Evolutionary conservation across 78 protist genomes (phyloP).

Genomic region (Chrysochromulina parva): DNA sequence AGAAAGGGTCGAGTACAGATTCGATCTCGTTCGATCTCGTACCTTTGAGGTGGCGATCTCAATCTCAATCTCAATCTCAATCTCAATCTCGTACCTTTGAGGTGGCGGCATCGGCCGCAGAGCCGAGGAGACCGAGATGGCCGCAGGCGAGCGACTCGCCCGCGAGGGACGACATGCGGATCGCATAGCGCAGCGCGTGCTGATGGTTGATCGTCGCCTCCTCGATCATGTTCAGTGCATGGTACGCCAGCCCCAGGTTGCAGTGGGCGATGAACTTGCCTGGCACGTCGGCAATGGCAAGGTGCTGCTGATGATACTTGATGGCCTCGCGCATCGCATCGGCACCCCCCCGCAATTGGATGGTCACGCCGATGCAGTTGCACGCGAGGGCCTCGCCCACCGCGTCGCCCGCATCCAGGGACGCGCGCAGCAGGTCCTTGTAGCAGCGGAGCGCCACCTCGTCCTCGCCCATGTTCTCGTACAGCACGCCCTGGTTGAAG

Average conservation of each 20-base stretch:
- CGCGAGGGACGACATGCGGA: not conserved
- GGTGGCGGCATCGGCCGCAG: too few species aligned
- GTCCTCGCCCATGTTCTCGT: not conserved
- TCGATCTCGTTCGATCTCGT: too few species aligned
- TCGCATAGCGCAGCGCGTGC: not conserved
- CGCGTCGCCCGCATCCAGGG: not conserved
- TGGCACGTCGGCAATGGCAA: not conserved
- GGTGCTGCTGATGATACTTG: not conserved
- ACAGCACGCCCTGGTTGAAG: not conserved
- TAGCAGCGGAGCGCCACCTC: not conserved
- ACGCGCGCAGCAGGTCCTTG: not conserved
- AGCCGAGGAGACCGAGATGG: too few species aligned
- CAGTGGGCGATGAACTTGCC: not conserved
- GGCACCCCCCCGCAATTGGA: not conserved
- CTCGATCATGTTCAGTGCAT: not conserved
- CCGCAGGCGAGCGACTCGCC: conserved; percentile 5
- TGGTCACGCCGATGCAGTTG: not conserved
- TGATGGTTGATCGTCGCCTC: not conserved
- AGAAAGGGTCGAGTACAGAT: too few species aligned
- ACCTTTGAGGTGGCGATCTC: too few species aligned
- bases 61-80: too few species aligned
- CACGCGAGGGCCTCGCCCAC: conserved; percentile 9
- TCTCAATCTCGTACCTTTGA: too few species aligned
- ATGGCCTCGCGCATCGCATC: not conserved
- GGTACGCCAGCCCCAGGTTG: not conserved